phyloP scores from a whole-genome alignment of 2,329 filamentous ascomycete genomes.

The Fusarium illudens region DNA sequence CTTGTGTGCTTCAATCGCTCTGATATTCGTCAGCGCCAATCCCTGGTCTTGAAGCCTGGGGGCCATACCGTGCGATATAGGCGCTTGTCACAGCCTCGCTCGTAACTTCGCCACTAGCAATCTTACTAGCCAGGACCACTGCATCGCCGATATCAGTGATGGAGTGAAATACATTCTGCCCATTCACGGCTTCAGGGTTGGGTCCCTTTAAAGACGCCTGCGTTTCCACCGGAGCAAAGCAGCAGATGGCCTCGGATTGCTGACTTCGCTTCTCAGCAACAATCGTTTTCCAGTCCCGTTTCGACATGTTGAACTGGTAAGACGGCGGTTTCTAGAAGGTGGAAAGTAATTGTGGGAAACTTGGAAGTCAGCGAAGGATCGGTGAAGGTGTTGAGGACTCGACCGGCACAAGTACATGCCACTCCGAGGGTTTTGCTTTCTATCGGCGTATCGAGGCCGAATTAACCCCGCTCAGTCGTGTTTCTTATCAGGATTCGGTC shows the following conservation, averaged over 20 bases:
- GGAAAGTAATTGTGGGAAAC: not conserved
- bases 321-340: not conserved
- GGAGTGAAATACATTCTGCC: not conserved
- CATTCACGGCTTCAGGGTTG: not conserved
- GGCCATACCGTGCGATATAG: constrained; percentile 15
- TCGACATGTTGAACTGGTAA: not conserved
- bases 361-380: not conserved
- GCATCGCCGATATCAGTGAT: constrained; percentile 11
- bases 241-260: constrained; percentile 1
- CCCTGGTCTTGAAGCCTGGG: rapidly evolving
- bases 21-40: not conserved
- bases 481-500: not conserved
- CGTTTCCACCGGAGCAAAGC: not conserved
- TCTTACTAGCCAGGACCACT: not conserved
- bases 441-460: not conserved
- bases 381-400: not conserved
- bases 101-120: not conserved
- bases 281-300: constrained; percentile 1
- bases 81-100: constrained; percentile 4
- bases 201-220: not conserved
- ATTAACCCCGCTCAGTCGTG: not conserved
- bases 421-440: not conserved
- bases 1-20: constrained; percentile 19
- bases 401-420: not conserved
- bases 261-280: constrained; percentile 7